Evolutionary conservation across 2,329 filamentous ascomycete genomes (phyloP).

Genomic region (Fusarium camptoceras): DNA sequence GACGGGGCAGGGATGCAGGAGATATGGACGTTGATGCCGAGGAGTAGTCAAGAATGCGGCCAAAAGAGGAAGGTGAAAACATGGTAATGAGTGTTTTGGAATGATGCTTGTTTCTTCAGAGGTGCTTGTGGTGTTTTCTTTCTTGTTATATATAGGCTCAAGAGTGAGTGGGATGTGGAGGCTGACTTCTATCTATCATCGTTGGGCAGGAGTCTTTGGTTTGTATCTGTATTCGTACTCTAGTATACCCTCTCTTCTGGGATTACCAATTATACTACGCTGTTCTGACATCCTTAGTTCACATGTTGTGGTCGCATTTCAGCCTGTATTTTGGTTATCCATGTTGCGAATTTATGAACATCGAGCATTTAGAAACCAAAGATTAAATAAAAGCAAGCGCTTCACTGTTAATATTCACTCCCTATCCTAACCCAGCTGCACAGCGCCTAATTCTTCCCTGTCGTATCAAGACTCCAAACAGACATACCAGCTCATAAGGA

Average conservation of each 20-base stretch:
- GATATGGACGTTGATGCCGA: slow-evolving; percentile 54
- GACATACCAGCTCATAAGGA: slow-evolving; percentile 21
- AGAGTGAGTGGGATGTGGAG: slow-evolving; percentile 19
- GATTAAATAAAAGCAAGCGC: slow-evolving; percentile 17
- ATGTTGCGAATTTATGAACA: not conserved
- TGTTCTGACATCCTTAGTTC: slow-evolving; percentile 8
- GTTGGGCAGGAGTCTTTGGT: slow-evolving; percentile 42
- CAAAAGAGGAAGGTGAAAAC: slow-evolving; percentile 15
- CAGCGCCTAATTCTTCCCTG: slow-evolving; percentile 26
- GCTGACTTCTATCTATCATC: slow-evolving; percentile 30
- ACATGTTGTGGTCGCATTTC: not conserved
- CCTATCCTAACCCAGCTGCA: slow-evolving; percentile 36
- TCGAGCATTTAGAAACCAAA: not conserved
- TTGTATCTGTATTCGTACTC: slow-evolving; percentile 37
- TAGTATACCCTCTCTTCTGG: slow-evolving; percentile 43
- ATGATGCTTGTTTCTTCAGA: slow-evolving; percentile 23
- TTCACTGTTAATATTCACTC: slow-evolving; percentile 28
- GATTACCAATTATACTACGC: slow-evolving; percentile 11
- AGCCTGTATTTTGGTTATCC: not conserved
- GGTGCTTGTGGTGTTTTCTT: slow-evolving; percentile 22
- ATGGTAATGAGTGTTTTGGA: slow-evolving; percentile 24
- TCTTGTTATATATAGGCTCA: slow-evolving; percentile 38
- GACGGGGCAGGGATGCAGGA: slow-evolving; percentile 46
- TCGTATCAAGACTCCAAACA: slow-evolving; percentile 33
- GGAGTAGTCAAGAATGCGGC: slow-evolving; percentile 35